Conservation (phyloP, 805 yeast species). For the Candida oleophila region DNA sequence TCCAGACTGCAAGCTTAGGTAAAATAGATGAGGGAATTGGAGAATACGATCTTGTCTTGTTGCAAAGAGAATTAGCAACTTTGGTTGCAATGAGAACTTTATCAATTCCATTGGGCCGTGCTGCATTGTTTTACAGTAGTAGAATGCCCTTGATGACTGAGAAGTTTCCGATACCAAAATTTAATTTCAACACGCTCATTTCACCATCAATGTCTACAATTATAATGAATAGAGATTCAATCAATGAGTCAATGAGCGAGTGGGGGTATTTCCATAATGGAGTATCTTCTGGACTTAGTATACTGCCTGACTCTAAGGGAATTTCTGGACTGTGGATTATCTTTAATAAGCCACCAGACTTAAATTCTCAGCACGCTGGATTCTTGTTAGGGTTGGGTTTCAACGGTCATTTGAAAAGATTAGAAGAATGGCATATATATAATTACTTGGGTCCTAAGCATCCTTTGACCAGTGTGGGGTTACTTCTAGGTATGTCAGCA, state of each 20-base stretch:
- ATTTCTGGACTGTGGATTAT: conserved; percentile 90
- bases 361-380: conserved; percentile 89
- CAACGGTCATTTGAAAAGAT: conserved; percentile 76
- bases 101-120: conserved; percentile 75
- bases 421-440: conserved; percentile 97
- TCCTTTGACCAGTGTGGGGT: conserved; percentile 78
- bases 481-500: conserved; percentile 90
- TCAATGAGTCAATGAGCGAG: conserved; percentile 49
- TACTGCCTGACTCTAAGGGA: conserved; percentile 65
- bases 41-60: conserved; percentile 56
- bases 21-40: conserved; percentile 37
- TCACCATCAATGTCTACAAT: conserved; percentile 67
- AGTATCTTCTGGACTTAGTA: conserved; percentile 78
- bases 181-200: conserved; percentile 67
- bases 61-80: conserved; percentile 59
- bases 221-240: conserved; percentile 51
- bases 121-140: conserved; percentile 66
- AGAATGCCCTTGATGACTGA: conserved; percentile 82
- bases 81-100: conserved; percentile 69
- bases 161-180: conserved; percentile 71
- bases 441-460: conserved; percentile 90
- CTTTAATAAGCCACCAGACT: conserved; percentile 69
- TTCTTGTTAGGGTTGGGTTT: conserved; percentile 89
- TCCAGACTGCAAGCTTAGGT: conserved; percentile 51
- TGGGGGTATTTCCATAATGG: conserved; percentile 97